Evolutionary conservation across 495 filamentous ascomycete genomes (phyloP).

Genomic region (Amorphotheca resinae): DNA sequence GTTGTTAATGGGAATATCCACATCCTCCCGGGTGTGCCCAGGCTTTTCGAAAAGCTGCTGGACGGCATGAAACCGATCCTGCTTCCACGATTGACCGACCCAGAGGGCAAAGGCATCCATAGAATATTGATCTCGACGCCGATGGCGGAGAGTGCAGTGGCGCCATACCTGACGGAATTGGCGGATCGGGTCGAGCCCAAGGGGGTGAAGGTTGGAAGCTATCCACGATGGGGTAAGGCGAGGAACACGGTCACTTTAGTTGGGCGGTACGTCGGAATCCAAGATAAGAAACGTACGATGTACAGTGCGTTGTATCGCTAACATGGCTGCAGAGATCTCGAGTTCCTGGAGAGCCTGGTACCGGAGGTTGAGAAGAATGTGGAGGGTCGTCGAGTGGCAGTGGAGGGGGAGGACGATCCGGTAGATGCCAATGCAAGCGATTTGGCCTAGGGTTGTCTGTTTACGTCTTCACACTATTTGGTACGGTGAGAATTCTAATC

Average conservation of each 20-base stretch:
- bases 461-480: no score
- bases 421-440: constrained; percentile 6
- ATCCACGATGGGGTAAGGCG: constrained; percentile 82
- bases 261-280: constrained; percentile 44
- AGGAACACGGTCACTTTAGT: constrained; percentile 87
- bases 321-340: constrained; percentile 27
- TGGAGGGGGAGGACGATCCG: constrained; percentile 35
- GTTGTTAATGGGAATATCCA: constrained; percentile 88
- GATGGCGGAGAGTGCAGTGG: constrained; percentile 71
- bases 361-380: constrained; percentile 37
- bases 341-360: constrained; percentile 36
- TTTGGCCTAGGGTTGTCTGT: no score
- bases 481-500: no score
- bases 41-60: constrained; percentile 67
- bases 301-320: constrained; percentile 8
- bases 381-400: constrained; percentile 28
- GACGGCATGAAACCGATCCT: constrained; percentile 60
- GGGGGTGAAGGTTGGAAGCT: constrained; percentile 92
- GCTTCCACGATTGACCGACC: constrained; percentile 56
- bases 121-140: constrained; percentile 79
- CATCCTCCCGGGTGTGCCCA: constrained; percentile 83
- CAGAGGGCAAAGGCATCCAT: constrained; percentile 64
- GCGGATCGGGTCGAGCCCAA: constrained; percentile 53
- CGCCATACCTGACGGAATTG: constrained; percentile 67
- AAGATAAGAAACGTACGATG: background rate